Conservation (phyloP, 2,329 filamentous ascomycete species). For the Botrytis hyacinthi region DNA sequence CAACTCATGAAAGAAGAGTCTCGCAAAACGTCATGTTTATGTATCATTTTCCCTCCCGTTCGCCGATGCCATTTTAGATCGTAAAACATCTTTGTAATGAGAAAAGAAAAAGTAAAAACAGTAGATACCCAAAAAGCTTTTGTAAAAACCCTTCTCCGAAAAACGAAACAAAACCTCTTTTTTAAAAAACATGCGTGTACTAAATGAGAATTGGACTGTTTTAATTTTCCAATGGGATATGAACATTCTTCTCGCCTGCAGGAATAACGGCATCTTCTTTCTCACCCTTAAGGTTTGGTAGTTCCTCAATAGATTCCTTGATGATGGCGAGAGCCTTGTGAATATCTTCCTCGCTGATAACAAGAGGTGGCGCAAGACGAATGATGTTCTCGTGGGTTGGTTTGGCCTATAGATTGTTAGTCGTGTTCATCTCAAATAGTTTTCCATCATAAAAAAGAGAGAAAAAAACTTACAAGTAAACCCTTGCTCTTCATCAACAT, state of each 20-base stretch:
- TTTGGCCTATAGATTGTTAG: conserved; percentile 68
- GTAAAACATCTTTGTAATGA: conserved; percentile 12
- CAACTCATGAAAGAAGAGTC: background rate
- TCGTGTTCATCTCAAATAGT: background rate
- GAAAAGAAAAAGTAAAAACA: conserved; percentile 6
- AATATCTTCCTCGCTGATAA: conserved; percentile 88
- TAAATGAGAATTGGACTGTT: background rate
- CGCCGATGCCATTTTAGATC: conserved; percentile 11
- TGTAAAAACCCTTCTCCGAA: background rate
- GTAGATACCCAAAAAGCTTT: conserved; percentile 12
- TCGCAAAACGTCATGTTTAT: conserved; percentile 16
- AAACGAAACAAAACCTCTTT: background rate
- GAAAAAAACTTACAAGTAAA: conserved; percentile 65
- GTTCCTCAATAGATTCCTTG: conserved; percentile 73
- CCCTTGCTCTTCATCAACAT: conserved; percentile 95
- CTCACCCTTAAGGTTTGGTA: conserved; percentile 65
- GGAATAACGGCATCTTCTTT: conserved; percentile 56
- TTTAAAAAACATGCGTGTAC: background rate
- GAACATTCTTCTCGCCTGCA: conserved; percentile 58
- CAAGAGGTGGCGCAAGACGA: conserved; percentile 90
- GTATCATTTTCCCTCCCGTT: background rate
- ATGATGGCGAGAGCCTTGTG: conserved; percentile 76
- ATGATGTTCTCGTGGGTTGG: conserved; percentile 99
- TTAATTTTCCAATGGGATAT: conserved; percentile 42
- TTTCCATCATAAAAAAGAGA: background rate